phyloP scores from a whole-genome alignment of 768 basidiomycete genomes.

The Mycena olivaceomarginata region DNA sequence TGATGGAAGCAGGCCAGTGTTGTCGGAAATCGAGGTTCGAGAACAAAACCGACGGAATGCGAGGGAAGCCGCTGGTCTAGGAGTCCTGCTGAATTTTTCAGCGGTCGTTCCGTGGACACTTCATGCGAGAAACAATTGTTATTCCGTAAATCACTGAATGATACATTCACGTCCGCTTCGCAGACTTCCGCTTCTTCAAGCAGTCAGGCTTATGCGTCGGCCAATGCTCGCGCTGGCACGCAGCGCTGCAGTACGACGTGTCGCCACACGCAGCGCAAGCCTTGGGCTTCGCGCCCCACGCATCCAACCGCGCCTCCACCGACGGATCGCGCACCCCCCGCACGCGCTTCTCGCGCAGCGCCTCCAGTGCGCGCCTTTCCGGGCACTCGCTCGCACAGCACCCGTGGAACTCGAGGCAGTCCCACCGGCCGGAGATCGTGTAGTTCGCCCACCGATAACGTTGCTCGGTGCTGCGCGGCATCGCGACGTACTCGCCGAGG shows the following conservation, averaged over 20 bases:
- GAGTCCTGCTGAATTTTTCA: too few species aligned
- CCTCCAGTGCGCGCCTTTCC: slow-evolving; percentile 45
- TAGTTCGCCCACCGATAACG: slow-evolving; percentile 48
- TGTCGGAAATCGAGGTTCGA: too few species aligned
- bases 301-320: slow-evolving; percentile 49
- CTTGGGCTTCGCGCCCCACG: slow-evolving; percentile 48
- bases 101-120: too few species aligned
- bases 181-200: slow-evolving; percentile 10
- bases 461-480: slow-evolving; percentile 43
- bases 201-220: slow-evolving; percentile 47
- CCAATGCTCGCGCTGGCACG: slow-evolving; percentile 52
- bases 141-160: too few species aligned
- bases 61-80: too few species aligned
- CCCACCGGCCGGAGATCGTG: slow-evolving; percentile 49
- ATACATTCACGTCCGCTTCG: background rate
- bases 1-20: too few species aligned
- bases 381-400: slow-evolving; percentile 47
- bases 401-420: slow-evolving; percentile 48
- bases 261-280: slow-evolving; percentile 47
- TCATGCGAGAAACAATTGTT: too few species aligned
- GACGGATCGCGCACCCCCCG: slow-evolving; percentile 48
- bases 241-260: slow-evolving; percentile 48
- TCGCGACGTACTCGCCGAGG: slow-evolving; percentile 42
- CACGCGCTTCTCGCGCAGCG: slow-evolving; percentile 42
- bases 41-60: too few species aligned